phyloP scores from a whole-genome alignment of 495 filamentous ascomycete genomes.

The Mytilinidion resinicola region DNA sequence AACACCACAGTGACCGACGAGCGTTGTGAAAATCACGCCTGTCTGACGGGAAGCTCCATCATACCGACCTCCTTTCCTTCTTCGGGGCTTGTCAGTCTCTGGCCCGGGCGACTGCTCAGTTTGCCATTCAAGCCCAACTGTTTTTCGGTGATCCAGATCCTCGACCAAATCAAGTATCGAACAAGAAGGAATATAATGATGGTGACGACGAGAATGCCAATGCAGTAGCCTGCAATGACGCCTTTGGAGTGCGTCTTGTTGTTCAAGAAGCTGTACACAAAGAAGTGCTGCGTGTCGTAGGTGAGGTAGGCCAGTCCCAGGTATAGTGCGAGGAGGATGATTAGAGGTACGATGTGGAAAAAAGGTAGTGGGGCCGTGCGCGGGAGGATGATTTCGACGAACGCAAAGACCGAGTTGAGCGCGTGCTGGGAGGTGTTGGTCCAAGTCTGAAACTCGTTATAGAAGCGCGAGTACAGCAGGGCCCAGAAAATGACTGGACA shows the following conservation, averaged over 20 bases:
- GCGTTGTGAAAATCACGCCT: neutral
- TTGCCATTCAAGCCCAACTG: slow-evolving; percentile 44
- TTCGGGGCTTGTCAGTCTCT: slow-evolving; percentile 1
- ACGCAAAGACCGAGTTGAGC: slow-evolving; percentile 63
- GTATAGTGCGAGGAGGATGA: slow-evolving; percentile 63
- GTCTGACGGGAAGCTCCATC: neutral
- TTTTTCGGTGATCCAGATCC: slow-evolving; percentile 48
- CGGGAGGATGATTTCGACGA: slow-evolving; percentile 65
- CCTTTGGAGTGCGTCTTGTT: slow-evolving; percentile 37
- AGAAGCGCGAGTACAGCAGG: slow-evolving; percentile 49
- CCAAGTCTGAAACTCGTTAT: slow-evolving; percentile 50
- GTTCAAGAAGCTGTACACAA: slow-evolving; percentile 70
- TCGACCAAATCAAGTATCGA: slow-evolving; percentile 46
- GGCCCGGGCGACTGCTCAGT: slow-evolving; percentile 18
- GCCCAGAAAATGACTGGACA: slow-evolving; percentile 55
- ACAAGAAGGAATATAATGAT: slow-evolving; percentile 57
- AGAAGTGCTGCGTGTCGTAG: slow-evolving; percentile 60
- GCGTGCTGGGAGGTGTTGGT: slow-evolving; percentile 68
- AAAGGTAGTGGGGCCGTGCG: slow-evolving; percentile 51
- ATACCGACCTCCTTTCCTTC: slow-evolving; percentile 2
- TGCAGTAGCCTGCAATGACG: slow-evolving; percentile 49
- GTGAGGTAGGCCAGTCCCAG: slow-evolving; percentile 70
- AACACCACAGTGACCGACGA: slow-evolving; percentile 7
- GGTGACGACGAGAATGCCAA: slow-evolving; percentile 59
- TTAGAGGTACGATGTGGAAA: slow-evolving; percentile 50